phyloP scores from a whole-genome alignment of 2,329 filamentous ascomycete genomes.

The Pseudocercospora ulei region DNA sequence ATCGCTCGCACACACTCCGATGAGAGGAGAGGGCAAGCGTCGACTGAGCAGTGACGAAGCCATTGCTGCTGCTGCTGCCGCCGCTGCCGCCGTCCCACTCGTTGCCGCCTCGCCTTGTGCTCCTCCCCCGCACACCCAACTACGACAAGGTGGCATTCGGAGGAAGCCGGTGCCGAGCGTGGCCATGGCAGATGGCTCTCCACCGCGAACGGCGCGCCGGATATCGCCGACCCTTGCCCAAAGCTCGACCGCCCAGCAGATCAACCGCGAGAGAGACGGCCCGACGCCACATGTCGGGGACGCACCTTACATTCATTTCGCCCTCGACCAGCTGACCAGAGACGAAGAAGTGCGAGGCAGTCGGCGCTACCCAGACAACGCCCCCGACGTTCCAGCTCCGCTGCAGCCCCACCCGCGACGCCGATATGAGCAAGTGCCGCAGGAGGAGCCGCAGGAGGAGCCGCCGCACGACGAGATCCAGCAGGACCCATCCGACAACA shows the following conservation, averaged over 20 bases:
- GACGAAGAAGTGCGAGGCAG: constrained; percentile 55
- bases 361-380: constrained; percentile 39
- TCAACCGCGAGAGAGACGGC: constrained; percentile 34
- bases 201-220: constrained; percentile 8
- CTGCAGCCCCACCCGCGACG: constrained; percentile 15
- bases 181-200: constrained; percentile 25
- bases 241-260: constrained; percentile 30
- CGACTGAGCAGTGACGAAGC: constrained; percentile 20
- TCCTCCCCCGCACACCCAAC: constrained; percentile 4
- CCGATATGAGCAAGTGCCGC: constrained; percentile 22
- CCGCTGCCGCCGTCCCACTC: constrained; percentile 3
- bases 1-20: constrained; percentile 28
- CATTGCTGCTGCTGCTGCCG: constrained; percentile 8
- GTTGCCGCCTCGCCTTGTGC: constrained; percentile 6
- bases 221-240: constrained; percentile 24
- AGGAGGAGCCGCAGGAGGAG: constrained; percentile 20
- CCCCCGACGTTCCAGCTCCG: constrained; percentile 17
- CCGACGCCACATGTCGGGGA: constrained; percentile 72
- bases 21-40: constrained; percentile 31
- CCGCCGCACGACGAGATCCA: constrained; percentile 10
- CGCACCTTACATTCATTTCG: constrained; percentile 78
- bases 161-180: constrained; percentile 33
- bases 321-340: constrained; percentile 74
- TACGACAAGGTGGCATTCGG: constrained; percentile 26
- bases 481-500: constrained; percentile 12